Percentiles rank a stretch among this genome's conserved stretches.
phyloP scores from a whole-genome alignment of 805 yeast genomes.

The Saccharomycopsis microspora region DNA sequence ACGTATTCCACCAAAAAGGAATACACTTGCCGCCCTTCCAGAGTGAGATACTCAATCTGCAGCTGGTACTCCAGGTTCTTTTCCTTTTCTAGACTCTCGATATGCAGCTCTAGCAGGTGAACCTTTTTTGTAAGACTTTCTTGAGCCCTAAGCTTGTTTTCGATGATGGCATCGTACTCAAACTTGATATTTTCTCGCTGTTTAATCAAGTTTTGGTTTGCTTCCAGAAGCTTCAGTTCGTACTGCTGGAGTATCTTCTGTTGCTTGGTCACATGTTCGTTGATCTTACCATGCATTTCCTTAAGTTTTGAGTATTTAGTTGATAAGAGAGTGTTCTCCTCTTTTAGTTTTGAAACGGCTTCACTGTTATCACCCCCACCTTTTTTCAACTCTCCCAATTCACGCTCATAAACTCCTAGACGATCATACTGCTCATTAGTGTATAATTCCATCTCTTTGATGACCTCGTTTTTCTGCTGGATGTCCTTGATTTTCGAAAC shows the following conservation, averaged over 20 bases:
- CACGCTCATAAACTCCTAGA: not conserved
- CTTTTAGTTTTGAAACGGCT: not conserved
- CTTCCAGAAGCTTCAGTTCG: slow-evolving; percentile 3
- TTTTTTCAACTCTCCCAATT: not conserved
- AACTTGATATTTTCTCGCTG: slow-evolving; percentile 13
- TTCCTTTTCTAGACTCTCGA: not conserved
- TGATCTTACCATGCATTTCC: not conserved
- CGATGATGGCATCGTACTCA: slow-evolving; percentile 16
- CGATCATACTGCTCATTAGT: slow-evolving; percentile 11
- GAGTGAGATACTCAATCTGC: not conserved
- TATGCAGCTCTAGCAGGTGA: not conserved
- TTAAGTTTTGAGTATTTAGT: not conserved
- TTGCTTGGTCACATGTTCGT: not conserved
- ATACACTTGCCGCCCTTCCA: not conserved
- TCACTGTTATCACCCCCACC: not conserved
- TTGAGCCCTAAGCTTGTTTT: slow-evolving; percentile 12
- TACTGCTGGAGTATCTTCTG: not conserved
- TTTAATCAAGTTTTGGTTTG: slow-evolving; percentile 8
- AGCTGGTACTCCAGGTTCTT: not conserved
- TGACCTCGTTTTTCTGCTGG: slow-evolving; percentile 14
- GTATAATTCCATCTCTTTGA: slow-evolving; percentile 14
- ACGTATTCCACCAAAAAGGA: slow-evolving; percentile 5
- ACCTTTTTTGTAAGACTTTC: slow-evolving; percentile 2
- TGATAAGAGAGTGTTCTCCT: not conserved
- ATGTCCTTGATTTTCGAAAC: slow-evolving; percentile 11